Conservation (phyloP, 345 rosid species). For the Psidium friedrichsthalianum region DNA sequence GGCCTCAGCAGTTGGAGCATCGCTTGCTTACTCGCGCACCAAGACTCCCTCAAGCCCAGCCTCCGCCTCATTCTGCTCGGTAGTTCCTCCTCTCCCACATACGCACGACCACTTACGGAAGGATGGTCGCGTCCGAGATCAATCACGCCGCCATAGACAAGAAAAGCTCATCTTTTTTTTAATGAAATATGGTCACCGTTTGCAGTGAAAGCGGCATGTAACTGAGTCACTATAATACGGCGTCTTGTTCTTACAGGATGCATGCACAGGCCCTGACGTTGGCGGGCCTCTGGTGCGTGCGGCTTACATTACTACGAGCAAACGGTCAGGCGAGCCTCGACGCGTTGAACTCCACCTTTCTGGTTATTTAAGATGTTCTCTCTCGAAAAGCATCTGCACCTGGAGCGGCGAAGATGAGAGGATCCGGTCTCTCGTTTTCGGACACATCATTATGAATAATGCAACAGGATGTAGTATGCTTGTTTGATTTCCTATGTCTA, state of each 20-base stretch:
- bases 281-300: conserved; percentile 63
- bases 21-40: conserved; percentile 36
- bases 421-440: background rate
- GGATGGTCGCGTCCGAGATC: too few relatives aligned
- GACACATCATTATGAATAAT: background rate
- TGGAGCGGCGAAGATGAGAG: background rate
- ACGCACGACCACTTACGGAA: background rate
- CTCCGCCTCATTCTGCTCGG: conserved; percentile 70
- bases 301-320: conserved; percentile 43
- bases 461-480: background rate
- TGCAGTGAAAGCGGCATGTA: background rate
- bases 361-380: background rate
- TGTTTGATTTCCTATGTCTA: background rate
- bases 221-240: background rate
- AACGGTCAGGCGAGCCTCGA: conserved; percentile 11
- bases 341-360: background rate
- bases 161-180: background rate
- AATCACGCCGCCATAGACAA: background rate
- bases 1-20: conserved; percentile 57
- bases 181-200: background rate
- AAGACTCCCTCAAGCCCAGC: conserved; percentile 53
- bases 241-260: conserved; percentile 24
- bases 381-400: background rate
- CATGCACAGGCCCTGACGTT: conserved; percentile 67
- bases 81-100: background rate